Conservation (phyloP, 176 grass and related monocot species). For the Bonia amplexicaulis region DNA sequence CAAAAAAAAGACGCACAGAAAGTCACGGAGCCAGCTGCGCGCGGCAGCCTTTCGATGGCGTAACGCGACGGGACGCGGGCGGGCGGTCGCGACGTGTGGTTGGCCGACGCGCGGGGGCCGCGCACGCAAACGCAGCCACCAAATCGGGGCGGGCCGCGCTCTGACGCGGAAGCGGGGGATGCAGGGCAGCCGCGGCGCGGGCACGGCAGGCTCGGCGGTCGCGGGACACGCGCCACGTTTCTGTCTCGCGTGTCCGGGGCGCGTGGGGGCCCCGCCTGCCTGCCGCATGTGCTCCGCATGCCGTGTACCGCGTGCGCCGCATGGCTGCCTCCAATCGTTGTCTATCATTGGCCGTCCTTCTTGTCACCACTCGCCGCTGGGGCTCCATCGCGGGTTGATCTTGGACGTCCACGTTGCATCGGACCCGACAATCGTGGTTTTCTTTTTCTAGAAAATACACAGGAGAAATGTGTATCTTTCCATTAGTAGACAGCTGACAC, state of each 20-base stretch:
- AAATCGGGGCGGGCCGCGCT: neutral
- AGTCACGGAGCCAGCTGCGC: neutral
- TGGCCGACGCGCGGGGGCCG: neutral
- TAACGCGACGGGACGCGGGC: conserved; percentile 11
- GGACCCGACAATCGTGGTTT: too few species aligned
- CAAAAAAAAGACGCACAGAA: too few species aligned
- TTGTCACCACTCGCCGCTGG: neutral
- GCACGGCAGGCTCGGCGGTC: too few species aligned
- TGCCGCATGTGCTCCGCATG: conserved; percentile 17
- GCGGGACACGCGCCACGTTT: conserved; percentile 23
- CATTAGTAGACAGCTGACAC: too few species aligned
- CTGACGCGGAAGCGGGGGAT: neutral
- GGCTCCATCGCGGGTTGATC: neutral
- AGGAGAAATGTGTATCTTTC: too few species aligned
- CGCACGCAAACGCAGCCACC: neutral
- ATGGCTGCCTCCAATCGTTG: neutral
- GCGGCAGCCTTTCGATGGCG: conserved; percentile 23
- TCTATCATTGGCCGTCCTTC: neutral
- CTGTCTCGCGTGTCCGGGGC: neutral
- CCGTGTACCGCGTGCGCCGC: neutral
- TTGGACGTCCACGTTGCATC: neutral
- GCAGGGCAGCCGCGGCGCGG: too few species aligned
- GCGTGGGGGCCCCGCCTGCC: neutral
- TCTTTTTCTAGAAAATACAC: too few species aligned
- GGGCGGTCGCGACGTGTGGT: conserved; percentile 1